These are phyloP conservation scores for Alternaria angustiovoidea DNA, from an alignment of 2,329 filamentous ascomycete genomes.

Conservation along the genomic window DNA sequence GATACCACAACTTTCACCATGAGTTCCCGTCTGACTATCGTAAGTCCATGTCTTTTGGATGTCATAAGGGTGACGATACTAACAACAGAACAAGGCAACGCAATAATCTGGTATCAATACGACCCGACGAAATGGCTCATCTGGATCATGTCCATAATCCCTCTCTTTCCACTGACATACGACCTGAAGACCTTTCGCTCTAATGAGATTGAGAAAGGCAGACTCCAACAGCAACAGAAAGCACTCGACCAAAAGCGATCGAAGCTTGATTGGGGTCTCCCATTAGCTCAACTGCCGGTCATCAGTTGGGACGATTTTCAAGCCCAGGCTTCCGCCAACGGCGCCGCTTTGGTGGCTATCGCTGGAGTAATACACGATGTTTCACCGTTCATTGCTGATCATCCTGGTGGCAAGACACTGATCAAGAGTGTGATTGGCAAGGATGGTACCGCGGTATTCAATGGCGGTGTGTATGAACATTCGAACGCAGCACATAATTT, in stretches of 20 bases:
- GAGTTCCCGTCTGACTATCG: slow-evolving; percentile 48
- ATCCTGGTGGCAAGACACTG: slow-evolving; percentile 50
- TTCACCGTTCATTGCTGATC: slow-evolving; percentile 46
- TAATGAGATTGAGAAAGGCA: slow-evolving; percentile 51
- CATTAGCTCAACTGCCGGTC: slow-evolving; percentile 48
- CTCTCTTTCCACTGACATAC: slow-evolving; percentile 43
- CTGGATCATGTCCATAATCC: slow-evolving; percentile 41
- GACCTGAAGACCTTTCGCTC: slow-evolving; percentile 49
- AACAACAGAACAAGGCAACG: slow-evolving; percentile 37
- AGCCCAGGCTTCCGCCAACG: slow-evolving; percentile 39
- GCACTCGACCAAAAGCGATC: slow-evolving; percentile 48
- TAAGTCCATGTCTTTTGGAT: not conserved
- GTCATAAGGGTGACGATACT: not conserved
- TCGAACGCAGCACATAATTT: slow-evolving; percentile 53
- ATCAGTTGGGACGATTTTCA: slow-evolving; percentile 51
- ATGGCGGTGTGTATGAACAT: slow-evolving; percentile 52
- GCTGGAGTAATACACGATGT: slow-evolving; percentile 52
- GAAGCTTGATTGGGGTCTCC: slow-evolving; percentile 50
- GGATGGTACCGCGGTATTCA: slow-evolving; percentile 52
- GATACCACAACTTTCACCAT: slow-evolving; percentile 54
- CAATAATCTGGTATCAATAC: slow-evolving; percentile 50
- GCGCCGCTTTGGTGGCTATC: slow-evolving; percentile 44
- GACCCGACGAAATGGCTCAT: slow-evolving; percentile 55
- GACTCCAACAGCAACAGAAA: slow-evolving; percentile 52
- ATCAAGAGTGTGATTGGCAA: slow-evolving; percentile 49